Base-by-base conservation (phyloP, 2,329 filamentous ascomycete genomes). In the Coniochaeta sp. region DNA sequence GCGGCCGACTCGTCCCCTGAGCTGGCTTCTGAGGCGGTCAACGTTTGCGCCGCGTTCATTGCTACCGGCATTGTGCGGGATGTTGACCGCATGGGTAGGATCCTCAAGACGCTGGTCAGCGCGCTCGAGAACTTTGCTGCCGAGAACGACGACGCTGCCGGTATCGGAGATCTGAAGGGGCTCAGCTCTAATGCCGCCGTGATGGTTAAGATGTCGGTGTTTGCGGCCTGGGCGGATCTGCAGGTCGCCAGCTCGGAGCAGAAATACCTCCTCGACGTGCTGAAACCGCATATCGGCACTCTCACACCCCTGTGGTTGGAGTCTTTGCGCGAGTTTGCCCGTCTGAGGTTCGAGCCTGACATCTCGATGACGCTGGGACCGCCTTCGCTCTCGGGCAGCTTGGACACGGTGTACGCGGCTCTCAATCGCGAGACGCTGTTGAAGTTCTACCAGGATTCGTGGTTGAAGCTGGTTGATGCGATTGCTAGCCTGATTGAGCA, bases 181-280 rank as follows among this genome's bases (percentile, higher is more conserved):
- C 84, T 99, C 19, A 97, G 93, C 70, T 92, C 93, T 1, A 99
- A 99, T 71, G 93, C 95, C 0, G 90, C 96, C 70, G 91, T 97
- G 56, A 99, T 99, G 95, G 91, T 99, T 59, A 96, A 96, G 74
- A 95, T 98, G 85, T 89, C 95, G 0, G 89, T 99, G 1, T 96
- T 96, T 73, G 95, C 93, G 1, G 95, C 93, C 1, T 99, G 95
- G 95, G 96, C 95, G 4, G 91, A 97, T 71, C 81, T 99, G 34
- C 95, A 99, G 74, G 93, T 99, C 63, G 92, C 95, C 28, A 98
- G 93, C 74, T 87, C 86, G 4, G 93, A 98, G 70, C 93, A 98
- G 67, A 87, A 86, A 58, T 98, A 99, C 69, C 80, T 99, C 17
- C 83, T 90, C 19, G 87, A 95, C 64, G 93, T 99, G 12, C 80